Conservation (phyloP, 495 filamentous ascomycete species). For the Rhypophila decipiens region DNA sequence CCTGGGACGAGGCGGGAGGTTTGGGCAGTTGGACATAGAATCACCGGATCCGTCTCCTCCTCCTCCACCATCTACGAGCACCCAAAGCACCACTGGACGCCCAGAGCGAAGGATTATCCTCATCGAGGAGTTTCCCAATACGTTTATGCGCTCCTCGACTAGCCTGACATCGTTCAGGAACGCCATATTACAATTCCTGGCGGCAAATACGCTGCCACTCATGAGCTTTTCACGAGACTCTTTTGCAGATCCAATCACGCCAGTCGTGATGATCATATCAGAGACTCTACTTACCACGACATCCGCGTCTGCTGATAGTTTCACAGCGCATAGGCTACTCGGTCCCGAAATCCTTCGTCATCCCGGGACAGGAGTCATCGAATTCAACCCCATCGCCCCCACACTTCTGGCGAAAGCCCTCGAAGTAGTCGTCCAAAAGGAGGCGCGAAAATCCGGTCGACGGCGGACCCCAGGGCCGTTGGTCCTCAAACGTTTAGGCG, state of each 20-base stretch:
- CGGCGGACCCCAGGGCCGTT: constrained; percentile 59
- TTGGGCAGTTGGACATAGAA: constrained; percentile 64
- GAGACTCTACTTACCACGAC: constrained; percentile 75
- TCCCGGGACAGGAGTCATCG: constrained; percentile 65
- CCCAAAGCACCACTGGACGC: constrained; percentile 3
- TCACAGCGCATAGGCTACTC: constrained; percentile 83
- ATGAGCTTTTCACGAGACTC: constrained; percentile 24
- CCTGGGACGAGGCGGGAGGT: constrained; percentile 68
- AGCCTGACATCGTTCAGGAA: constrained; percentile 67
- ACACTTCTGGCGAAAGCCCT: constrained; percentile 82
- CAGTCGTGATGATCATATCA: constrained; percentile 83
- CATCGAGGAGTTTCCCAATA: constrained; percentile 92
- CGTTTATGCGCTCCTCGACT: constrained; percentile 60
- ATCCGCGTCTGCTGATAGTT: constrained; percentile 72
- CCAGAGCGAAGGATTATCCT: constrained; percentile 54
- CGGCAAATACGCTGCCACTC: constrained; percentile 47
- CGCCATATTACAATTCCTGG: constrained; percentile 68
- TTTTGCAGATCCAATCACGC: constrained; percentile 46
- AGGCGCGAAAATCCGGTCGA: constrained; percentile 63
- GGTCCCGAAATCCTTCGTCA: constrained; percentile 79
- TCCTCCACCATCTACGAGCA: neutral
- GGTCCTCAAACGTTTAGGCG: constrained; percentile 67
- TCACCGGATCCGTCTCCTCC: constrained; percentile 17
- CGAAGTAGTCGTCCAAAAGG: constrained; percentile 70
- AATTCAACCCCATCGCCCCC: constrained; percentile 87